Conservation (phyloP, 805 yeast species). For the Monosporozyma servazzii region DNA sequence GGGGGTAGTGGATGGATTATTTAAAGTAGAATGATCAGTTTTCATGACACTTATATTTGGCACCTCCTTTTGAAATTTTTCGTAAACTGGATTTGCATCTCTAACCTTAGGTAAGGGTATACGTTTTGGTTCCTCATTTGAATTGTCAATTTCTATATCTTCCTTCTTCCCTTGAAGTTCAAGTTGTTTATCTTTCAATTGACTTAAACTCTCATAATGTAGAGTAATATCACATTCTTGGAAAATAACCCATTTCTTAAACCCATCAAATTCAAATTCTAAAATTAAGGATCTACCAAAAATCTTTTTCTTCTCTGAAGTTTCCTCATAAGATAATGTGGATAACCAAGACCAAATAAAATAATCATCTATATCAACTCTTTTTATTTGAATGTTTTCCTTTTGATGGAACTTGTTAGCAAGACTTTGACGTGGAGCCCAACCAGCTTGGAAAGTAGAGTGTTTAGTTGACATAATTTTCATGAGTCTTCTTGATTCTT, state of each 20-base stretch:
- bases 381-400: conserved; percentile 35
- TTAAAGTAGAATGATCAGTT: not conserved
- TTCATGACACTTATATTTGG: conserved; percentile 4
- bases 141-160: not conserved
- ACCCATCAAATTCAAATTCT: conserved; percentile 71
- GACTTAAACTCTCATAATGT: conserved; percentile 12
- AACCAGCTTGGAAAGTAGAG: conserved; percentile 34
- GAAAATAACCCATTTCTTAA: conserved; percentile 66
- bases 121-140: conserved; percentile 6
- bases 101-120: conserved; percentile 8
- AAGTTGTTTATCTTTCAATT: conserved; percentile 4
- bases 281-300: conserved; percentile 79
- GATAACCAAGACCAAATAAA: conserved; percentile 90
- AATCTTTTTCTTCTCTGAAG: conserved; percentile 49
- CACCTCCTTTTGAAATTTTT: conserved; percentile 20
- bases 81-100: conserved; percentile 18
- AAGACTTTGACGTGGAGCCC: conserved; percentile 29
- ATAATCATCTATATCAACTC: conserved; percentile 74
- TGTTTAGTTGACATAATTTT: conserved; percentile 34
- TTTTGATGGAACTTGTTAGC: conserved; percentile 16
- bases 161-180: not conserved
- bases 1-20: conserved; percentile 2
- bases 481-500: conserved; percentile 57
- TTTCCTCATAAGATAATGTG: conserved; percentile 64
- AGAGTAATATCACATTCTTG: conserved; percentile 50